Evolutionary conservation across 495 filamentous ascomycete genomes (phyloP).

Genomic region (Penicillium maclennaniae): DNA sequence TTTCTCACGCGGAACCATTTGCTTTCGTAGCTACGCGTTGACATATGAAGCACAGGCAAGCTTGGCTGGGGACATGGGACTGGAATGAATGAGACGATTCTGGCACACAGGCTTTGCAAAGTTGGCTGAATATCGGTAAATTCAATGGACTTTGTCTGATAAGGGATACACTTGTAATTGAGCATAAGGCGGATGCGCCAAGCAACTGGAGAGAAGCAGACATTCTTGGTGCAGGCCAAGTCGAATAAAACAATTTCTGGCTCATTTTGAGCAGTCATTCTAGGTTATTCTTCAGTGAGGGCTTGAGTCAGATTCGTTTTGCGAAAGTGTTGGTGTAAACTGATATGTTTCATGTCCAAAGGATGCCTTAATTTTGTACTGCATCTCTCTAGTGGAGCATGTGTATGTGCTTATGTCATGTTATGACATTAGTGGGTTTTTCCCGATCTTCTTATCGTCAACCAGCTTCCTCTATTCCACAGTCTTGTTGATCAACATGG

Average conservation of each 20-base stretch:
- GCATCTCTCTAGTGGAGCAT: not conserved
- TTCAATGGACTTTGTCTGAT: no score
- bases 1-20: no score
- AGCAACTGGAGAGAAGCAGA: conserved; percentile 39
- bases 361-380: not conserved
- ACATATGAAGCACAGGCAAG: no score
- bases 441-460: not conserved
- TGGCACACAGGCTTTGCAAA: no score
- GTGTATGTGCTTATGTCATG: not conserved
- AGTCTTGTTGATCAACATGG: conserved; percentile 19
- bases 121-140: no score
- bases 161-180: conserved; percentile 30
- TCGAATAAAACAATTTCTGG: conserved; percentile 40
- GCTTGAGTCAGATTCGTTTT: no score
- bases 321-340: no score
- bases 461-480: not conserved
- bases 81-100: no score
- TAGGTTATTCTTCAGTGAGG: no score
- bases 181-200: conserved; percentile 45
- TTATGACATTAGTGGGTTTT: not conserved
- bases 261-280: conserved; percentile 25
- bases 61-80: no score
- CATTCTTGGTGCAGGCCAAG: conserved; percentile 35
- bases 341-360: not conserved
- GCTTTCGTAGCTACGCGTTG: no score